Base-by-base conservation (phyloP, 1,284 basidiomycete genomes). In the Malassezia furfur region DNA sequence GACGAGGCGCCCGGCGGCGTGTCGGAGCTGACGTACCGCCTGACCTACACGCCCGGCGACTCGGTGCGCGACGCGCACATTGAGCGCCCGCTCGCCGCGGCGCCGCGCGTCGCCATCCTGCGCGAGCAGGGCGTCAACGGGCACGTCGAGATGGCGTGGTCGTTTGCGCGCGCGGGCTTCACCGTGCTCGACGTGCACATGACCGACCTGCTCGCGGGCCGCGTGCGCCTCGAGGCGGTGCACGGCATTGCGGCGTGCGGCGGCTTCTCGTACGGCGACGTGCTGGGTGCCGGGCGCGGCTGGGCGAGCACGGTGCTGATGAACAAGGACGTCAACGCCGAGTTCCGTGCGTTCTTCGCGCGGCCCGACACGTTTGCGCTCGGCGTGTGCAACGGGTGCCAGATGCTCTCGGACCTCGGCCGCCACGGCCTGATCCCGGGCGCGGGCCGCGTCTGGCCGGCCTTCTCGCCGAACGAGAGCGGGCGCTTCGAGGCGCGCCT, bases 81-180 rank as follows among this genome's bases (percentile, higher is more conserved):
- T n/a, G 62, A 67, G 32, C 49, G 50, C 14, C 59, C 61, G 6
- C 44, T 63, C 14, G 62, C 66, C 43, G 75, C 76, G 43, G 81
- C 86, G 1, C 94, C 93, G 8, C 86, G 84, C 72, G 89, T 99
- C 17, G 93, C 91, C 31, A 91, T 99, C 64, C 81, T 99, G 38
- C 85, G 94, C 50, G 93, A 99, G 76, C 93, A 98, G 76, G 94
- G 93, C 65, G 91, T 98, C 62, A 99, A 99, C 74, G 93, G 94
- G 1, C 91, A 98, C 58, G 80, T 90, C 46, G 93, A 99, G 79
- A 96, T 99, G 93, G 94, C 88, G 0, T 98, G 89, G 88, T 84
- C 91, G 12, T 98, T 98, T 79, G 81, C 84, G 28, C 85, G 82
- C 1, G 91, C 91, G 15, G 94, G 94, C 7, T 98, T 98, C 75